phyloP scores from a whole-genome alignment of 2,329 filamentous ascomycete genomes.

The Cladosporium sp. region DNA sequence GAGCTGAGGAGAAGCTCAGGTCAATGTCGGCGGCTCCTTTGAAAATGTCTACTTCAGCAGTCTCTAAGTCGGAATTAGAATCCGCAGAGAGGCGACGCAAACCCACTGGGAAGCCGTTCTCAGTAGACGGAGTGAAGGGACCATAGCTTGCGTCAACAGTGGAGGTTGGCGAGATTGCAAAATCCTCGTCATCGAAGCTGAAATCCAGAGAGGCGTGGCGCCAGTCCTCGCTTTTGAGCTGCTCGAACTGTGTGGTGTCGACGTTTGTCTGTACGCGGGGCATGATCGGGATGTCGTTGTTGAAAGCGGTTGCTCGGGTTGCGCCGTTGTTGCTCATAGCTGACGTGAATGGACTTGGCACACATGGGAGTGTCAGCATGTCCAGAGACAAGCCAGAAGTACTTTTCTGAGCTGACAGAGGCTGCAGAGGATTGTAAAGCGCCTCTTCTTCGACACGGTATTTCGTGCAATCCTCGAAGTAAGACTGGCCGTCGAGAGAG shows the following conservation, averaged over 20 bases:
- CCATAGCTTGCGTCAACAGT: background rate
- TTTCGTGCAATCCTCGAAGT: conserved; percentile 2
- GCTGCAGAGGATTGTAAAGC: background rate
- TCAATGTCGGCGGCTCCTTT: background rate
- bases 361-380: background rate
- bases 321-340: background rate
- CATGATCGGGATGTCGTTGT: background rate
- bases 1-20: background rate
- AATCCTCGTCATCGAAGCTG: background rate
- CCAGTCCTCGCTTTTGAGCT: background rate
- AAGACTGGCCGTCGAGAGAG: background rate
- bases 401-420: background rate
- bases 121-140: background rate
- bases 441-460: conserved; percentile 2
- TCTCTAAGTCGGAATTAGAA: conserved; percentile 1
- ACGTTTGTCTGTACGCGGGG: background rate
- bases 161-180: conserved; percentile 1
- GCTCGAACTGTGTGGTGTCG: conserved; percentile 1
- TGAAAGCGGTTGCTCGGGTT: background rate
- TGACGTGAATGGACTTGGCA: background rate
- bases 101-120: background rate
- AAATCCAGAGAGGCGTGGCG: background rate
- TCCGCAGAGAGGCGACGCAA: background rate
- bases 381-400: background rate
- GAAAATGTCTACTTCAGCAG: background rate